Evolutionary conservation across 1,284 basidiomycete species (phyloP), one percentile per base, ranked within the genome.

Genomic region (Anthracocystis setariae): DNA sequence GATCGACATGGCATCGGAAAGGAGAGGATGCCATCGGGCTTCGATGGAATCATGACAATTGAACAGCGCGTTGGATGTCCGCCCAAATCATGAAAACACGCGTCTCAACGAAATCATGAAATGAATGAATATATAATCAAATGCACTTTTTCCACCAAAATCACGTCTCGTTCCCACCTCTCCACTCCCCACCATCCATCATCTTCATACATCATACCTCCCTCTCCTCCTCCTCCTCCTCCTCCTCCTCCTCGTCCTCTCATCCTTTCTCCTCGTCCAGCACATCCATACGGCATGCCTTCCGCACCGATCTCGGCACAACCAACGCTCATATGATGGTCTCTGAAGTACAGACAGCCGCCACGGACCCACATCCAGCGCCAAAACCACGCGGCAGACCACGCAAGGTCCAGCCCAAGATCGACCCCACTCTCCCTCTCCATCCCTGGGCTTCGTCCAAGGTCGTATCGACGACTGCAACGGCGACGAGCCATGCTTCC

Each of bases 401-500:
- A 48, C 57, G 53, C 33, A 57, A 57, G 20, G 18, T 40, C 7
- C 47, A 55, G 27, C 37, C 47, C 10, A 27, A 54, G 20, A 56
- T 67, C 32, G 58, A 67, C n/a, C 27, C 54, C 5, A 47, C 37
- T 7, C 42, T 47, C 23, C 64, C 64, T 9, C 35, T 67, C 0
- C 64, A 67, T 53, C 64, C 64, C 12, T 67, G 64, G 64, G 64
- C 64, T 1, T 57, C 20, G 37, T 43, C 42, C 4, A 47, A 40
- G 1, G 42, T 33, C 29, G 13, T 38, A 35, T 20, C 27, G 12
- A 38, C 18, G 1, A 27, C 39, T 1, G 21, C 52, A 0, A 39
- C 46, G 5, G 49, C 46, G 8, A 47, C 45, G 5, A 45, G 46
- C 5, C 40, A 54, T 29, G 45, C 23, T 4, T 12, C 53, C 0